Percentiles rank a stretch among this genome's conserved stretches.
Conservation (phyloP, 2,329 filamentous ascomycete genomes). For the Chaetomium olivaceum region DNA sequence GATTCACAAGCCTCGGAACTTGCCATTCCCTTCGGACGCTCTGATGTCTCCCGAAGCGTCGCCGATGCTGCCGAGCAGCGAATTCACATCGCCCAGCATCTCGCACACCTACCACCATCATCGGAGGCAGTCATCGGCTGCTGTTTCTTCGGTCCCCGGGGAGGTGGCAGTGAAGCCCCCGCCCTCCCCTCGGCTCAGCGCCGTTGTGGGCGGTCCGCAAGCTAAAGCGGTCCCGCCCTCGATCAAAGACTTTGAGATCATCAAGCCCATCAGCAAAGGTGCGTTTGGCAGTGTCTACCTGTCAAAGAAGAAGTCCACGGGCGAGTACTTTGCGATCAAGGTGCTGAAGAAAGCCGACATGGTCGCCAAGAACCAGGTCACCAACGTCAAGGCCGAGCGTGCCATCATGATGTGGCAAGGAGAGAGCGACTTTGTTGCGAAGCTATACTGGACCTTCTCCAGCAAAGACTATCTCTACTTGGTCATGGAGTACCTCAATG, state of each 20-base stretch:
- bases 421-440: constrained; percentile 97
- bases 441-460: constrained; percentile 99
- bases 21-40: constrained; percentile 61
- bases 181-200: constrained; percentile 77
- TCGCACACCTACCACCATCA: constrained; percentile 53
- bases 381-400: constrained; percentile 96
- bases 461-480: constrained; percentile 99
- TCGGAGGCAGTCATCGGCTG: constrained; percentile 86
- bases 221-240: constrained; percentile 88
- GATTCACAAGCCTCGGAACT: constrained; percentile 74
- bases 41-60: constrained; percentile 85
- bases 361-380: constrained; percentile 99
- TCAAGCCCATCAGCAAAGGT: constrained; percentile 98
- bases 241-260: constrained; percentile 99
- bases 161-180: constrained; percentile 65
- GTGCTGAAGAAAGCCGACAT: constrained; percentile 99
- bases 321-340: constrained; percentile 98
- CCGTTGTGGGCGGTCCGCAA: constrained; percentile 75
- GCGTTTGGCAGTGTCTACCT: constrained; percentile 98
- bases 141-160: constrained; percentile 60
- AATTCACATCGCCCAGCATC: constrained; percentile 73
- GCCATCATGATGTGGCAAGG: constrained; percentile 99
- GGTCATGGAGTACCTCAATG: constrained; percentile 99
- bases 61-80: constrained; percentile 78
- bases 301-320: constrained; percentile 97